Evolutionary conservation across 768 basidiomycete species (phyloP).

Genomic region (Podaxis rugospora): DNA sequence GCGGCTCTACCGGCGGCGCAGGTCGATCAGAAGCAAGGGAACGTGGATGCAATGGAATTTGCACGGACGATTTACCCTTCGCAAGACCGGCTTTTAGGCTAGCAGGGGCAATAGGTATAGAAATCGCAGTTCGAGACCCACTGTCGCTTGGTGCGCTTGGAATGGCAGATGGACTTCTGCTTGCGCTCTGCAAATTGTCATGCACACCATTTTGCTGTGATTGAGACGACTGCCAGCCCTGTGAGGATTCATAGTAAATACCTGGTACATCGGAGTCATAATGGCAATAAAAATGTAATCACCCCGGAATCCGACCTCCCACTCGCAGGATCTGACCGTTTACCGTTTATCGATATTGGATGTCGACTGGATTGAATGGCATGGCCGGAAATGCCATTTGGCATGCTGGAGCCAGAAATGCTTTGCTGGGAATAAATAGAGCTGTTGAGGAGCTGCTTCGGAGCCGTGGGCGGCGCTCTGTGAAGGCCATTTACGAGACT

Average conservation of each 20-base stretch:
- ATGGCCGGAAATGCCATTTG: conserved; percentile 21
- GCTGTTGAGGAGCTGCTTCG: conserved; percentile 44
- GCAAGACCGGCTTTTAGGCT: conserved; percentile 12
- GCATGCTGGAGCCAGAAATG: conserved; percentile 15
- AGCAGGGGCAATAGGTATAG: conserved; percentile 20
- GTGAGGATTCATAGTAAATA: conserved; percentile 15
- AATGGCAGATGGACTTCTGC: conserved; percentile 14
- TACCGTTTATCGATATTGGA: conserved; percentile 35
- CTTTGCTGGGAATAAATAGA: conserved; percentile 12
- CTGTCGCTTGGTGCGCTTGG: conserved; percentile 14
- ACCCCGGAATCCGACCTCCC: conserved; percentile 19
- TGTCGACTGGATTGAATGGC: conserved; percentile 22
- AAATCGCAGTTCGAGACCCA: conserved; percentile 21
- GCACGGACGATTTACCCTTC: conserved; percentile 24
- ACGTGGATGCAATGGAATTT: conserved; percentile 23
- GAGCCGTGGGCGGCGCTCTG: conserved; percentile 25
- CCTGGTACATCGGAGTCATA: conserved; percentile 16
- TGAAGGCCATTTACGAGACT: conserved; percentile 44
- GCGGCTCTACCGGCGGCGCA: conserved; percentile 19
- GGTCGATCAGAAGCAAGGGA: conserved; percentile 15
- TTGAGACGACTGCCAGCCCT: conserved; percentile 25
- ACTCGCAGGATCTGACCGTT: conserved; percentile 23
- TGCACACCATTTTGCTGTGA: conserved; percentile 24
- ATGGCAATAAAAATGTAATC: conserved; percentile 16
- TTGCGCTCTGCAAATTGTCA: conserved; percentile 19